A percentile compares a stretch with the other conserved stretches of the same genome.
Evolutionary conservation across 164 flowering plant genomes (phyloP).

Genomic region (Vitis vinifera): DNA sequence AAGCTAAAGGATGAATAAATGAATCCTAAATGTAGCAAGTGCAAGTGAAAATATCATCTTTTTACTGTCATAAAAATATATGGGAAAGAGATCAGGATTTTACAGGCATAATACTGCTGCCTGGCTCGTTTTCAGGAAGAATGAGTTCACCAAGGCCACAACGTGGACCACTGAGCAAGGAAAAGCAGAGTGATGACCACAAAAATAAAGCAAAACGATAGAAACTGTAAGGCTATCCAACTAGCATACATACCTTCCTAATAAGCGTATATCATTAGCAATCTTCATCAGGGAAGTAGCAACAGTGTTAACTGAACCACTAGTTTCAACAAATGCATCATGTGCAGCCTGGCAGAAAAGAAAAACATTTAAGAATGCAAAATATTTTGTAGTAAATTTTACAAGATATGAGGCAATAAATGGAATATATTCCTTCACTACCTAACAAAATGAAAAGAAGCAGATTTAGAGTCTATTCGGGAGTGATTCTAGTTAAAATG

Average conservation of each 20-base stretch:
- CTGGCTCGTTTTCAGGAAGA: conserved; percentile 99
- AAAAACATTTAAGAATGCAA: conserved; percentile 1
- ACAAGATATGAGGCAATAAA: neutral
- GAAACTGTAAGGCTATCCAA: neutral
- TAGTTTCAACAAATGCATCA: conserved; percentile 97
- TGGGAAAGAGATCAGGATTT: conserved; percentile 14
- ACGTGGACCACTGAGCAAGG: conserved; percentile 83
- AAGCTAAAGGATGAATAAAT: conserved; percentile 6
- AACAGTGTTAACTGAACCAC: conserved; percentile 92
- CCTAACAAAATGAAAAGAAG: neutral
- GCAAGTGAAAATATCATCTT: neutral
- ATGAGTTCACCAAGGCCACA: conserved; percentile 98
- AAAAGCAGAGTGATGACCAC: conserved; percentile 11
- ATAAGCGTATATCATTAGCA: conserved; percentile 87
- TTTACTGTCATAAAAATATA: neutral
- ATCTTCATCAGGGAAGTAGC: conserved; percentile 92
- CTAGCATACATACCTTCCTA: conserved; percentile 67
- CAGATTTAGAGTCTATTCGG: too few species aligned
- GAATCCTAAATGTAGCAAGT: neutral
- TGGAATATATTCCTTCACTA: neutral
- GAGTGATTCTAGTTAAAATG: too few species aligned
- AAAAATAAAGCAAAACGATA: neutral
- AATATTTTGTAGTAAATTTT: neutral
- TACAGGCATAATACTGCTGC: conserved; percentile 99
- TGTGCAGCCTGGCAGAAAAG: conserved; percentile 78